phyloP scores from a whole-genome alignment of 2,329 filamentous ascomycete genomes.

The Xylaria sp. region DNA sequence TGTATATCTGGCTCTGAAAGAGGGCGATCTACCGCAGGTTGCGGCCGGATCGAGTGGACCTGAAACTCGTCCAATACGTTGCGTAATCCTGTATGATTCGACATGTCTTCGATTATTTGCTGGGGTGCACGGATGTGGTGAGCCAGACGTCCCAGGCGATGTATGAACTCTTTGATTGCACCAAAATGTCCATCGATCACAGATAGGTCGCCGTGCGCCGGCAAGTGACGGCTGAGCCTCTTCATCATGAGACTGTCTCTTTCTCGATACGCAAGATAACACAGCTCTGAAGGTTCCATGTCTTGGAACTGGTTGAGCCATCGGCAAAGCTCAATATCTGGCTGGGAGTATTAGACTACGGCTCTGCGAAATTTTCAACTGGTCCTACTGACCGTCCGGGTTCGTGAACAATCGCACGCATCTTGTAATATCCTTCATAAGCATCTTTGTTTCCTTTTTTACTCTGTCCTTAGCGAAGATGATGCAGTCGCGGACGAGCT shows the following conservation, averaged over 20 bases:
- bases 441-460: conserved; percentile 30
- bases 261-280: conserved; percentile 37
- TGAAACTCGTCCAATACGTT: conserved; percentile 50
- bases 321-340: conserved; percentile 32
- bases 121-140: conserved; percentile 55
- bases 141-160: conserved; percentile 60
- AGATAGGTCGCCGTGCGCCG: background rate
- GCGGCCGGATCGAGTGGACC: conserved; percentile 31
- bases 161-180: conserved; percentile 48
- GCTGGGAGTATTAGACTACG: background rate
- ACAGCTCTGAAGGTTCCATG: conserved; percentile 27
- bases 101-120: conserved; percentile 52
- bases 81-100: conserved; percentile 46
- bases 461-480: conserved; percentile 38
- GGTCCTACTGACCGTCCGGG: conserved; percentile 29
- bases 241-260: conserved; percentile 26
- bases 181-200: conserved; percentile 4
- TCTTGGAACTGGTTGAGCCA: conserved; percentile 29
- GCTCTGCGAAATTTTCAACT: background rate
- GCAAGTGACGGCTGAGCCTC: conserved; percentile 24
- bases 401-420: conserved; percentile 7
- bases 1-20: conserved; percentile 40
- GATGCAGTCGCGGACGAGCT: conserved; percentile 38
- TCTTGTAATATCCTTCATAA: conserved; percentile 15
- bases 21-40: conserved; percentile 13